Percentiles rank a stretch among this genome's conserved stretches.
These are phyloP conservation scores for Backusella australiensis DNA, from an alignment of 192 early-diverging fungal genomes.

Conservation along the genomic window DNA sequence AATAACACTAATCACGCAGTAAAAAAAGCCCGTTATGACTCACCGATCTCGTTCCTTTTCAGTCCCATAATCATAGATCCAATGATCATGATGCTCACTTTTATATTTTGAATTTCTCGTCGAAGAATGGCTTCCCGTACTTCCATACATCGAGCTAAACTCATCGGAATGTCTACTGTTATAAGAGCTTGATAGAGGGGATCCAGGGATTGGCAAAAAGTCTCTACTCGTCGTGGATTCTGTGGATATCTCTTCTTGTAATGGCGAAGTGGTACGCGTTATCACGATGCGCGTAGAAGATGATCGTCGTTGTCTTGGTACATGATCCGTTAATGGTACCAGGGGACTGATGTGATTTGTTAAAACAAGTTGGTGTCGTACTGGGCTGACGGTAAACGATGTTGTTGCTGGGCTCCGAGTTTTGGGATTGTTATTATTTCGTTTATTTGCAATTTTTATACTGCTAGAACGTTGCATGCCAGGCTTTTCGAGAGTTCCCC, in stretches of 20 bases:
- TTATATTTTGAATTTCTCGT: background rate
- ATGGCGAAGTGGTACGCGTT: background rate
- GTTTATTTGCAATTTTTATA: background rate
- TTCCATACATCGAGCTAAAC: background rate
- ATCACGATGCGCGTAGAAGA: background rate
- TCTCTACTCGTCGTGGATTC: background rate
- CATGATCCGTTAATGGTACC: background rate
- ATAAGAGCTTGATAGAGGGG: conserved; percentile 1
- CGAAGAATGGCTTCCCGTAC: background rate
- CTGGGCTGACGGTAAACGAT: conserved; percentile 10
- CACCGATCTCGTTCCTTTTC: conserved; percentile 21
- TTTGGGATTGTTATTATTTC: conserved; percentile 3
- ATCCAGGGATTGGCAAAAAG: background rate
- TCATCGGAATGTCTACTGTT: background rate
- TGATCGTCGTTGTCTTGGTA: background rate
- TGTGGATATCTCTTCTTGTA: background rate
- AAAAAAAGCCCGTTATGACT: background rate
- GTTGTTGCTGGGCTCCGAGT: background rate
- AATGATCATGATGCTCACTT: background rate
- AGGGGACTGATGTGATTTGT: conserved; percentile 1
- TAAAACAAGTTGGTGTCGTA: conserved; percentile 5
- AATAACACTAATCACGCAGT: background rate
- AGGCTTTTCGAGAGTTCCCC: background rate
- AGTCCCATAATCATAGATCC: conserved; percentile 11
- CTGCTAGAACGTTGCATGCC: background rate